Conservation (phyloP, 257 asterid species). For the Oldenlandia corymbosa region DNA sequence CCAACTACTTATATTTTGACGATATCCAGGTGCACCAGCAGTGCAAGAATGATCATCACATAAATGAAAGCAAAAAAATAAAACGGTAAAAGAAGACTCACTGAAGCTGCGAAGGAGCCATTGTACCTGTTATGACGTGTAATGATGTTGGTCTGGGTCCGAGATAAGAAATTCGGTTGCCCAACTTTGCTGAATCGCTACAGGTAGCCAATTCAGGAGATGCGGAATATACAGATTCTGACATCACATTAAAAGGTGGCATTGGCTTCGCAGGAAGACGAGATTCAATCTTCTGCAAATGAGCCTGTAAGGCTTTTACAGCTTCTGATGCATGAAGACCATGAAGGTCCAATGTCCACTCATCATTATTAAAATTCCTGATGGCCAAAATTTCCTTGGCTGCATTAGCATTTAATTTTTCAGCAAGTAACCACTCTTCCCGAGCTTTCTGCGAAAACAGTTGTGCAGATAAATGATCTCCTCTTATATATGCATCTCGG, state of each 20-base stretch:
- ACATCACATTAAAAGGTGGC: slow-evolving; percentile 17
- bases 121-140: slow-evolving; percentile 87
- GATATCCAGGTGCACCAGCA: not conserved
- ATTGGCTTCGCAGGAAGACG: slow-evolving; percentile 26
- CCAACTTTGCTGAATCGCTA: slow-evolving; percentile 24
- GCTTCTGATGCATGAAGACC: slow-evolving; percentile 95
- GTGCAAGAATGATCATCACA: not conserved
- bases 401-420: slow-evolving; percentile 70
- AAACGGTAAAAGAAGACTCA: not conserved
- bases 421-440: slow-evolving; percentile 70
- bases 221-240: slow-evolving; percentile 24
- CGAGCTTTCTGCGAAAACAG: slow-evolving; percentile 56
- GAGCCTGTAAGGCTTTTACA: slow-evolving; percentile 69
- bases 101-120: not conserved
- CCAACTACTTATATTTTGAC: not conserved
- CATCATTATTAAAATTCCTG: slow-evolving; percentile 60
- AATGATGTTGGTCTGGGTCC: slow-evolving; percentile 41
- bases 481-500: slow-evolving; percentile 64
- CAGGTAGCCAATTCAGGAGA: slow-evolving; percentile 24
- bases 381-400: slow-evolving; percentile 63
- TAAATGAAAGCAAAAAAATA: not conserved
- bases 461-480: slow-evolving; percentile 67
- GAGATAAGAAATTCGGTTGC: slow-evolving; percentile 27
- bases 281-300: slow-evolving; percentile 54
- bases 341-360: slow-evolving; percentile 84